These are phyloP conservation scores for Remersonia thermophila DNA, from an alignment of 2,329 filamentous ascomycete species.

Conservation along the genomic window DNA sequence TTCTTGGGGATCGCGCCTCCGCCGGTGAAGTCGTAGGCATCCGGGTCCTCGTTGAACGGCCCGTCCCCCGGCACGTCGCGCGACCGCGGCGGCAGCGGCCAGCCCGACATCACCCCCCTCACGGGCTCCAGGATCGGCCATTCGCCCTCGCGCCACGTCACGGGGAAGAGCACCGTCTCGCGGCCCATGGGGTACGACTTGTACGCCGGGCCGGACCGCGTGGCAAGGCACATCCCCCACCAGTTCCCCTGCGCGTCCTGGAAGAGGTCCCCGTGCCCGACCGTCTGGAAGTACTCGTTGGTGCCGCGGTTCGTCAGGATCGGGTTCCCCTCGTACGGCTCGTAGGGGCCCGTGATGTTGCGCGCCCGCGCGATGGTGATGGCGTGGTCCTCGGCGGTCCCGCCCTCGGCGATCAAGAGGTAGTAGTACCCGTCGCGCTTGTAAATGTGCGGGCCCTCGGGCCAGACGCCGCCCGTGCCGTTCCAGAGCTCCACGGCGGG, in stretches of 20 bases:
- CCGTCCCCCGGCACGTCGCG: constrained; percentile 27
- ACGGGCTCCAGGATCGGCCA: constrained; percentile 36
- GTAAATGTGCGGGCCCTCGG: constrained; percentile 47
- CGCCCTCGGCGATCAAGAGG: constrained; percentile 45
- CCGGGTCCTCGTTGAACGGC: constrained; percentile 30
- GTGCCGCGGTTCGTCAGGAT: constrained; percentile 30
- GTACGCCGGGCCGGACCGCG: constrained; percentile 30
- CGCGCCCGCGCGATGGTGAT: constrained; percentile 32
- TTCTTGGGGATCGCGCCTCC: constrained; percentile 18
- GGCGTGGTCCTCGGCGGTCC: constrained; percentile 46
- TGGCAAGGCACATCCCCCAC: constrained; percentile 39
- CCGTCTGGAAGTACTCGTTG: constrained; percentile 29
- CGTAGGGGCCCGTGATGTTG: constrained; percentile 31
- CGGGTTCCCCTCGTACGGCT: constrained; percentile 29
- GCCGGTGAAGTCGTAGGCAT: constrained; percentile 32
- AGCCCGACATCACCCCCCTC: constrained; percentile 31
- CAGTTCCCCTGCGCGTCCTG: constrained; percentile 34
- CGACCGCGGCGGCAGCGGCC: constrained; percentile 25
- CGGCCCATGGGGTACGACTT: constrained; percentile 39
- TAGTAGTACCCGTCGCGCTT: constrained; percentile 46
- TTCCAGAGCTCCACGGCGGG: constrained; percentile 28
- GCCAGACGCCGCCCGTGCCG: constrained; percentile 29
- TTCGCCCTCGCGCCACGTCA: constrained; percentile 34
- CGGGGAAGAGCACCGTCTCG: constrained; percentile 37
- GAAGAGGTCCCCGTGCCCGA: constrained; percentile 34